Conservation (phyloP, 2,329 filamentous ascomycete species). For the Phoma sp. region DNA sequence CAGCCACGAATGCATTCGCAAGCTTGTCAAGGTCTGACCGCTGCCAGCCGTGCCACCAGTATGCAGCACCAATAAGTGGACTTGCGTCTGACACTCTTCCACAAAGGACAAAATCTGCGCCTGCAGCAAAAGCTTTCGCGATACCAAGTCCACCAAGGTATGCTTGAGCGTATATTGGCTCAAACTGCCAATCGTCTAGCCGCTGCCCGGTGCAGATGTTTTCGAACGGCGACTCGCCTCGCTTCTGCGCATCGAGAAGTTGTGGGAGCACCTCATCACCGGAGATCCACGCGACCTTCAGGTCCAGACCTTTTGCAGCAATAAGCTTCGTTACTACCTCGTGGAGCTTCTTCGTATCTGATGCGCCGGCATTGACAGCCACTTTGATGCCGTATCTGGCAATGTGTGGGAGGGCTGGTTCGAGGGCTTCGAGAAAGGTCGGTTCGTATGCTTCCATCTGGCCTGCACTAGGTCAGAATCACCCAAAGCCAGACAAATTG, state of each 20-base stretch:
- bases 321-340: slow-evolving; percentile 36
- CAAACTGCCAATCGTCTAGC: slow-evolving; percentile 46
- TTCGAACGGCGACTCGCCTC: slow-evolving; percentile 45
- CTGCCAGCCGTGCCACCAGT: slow-evolving; percentile 56
- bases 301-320: slow-evolving; percentile 26
- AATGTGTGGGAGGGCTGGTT: slow-evolving; percentile 48
- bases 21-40: slow-evolving; percentile 50
- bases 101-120: slow-evolving; percentile 55
- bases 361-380: slow-evolving; percentile 45
- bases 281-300: slow-evolving; percentile 51
- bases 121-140: slow-evolving; percentile 49
- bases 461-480: slow-evolving; percentile 17
- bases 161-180: slow-evolving; percentile 46
- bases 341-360: slow-evolving; percentile 39
- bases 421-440: slow-evolving; percentile 60
- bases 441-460: slow-evolving; percentile 57
- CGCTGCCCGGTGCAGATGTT: slow-evolving; percentile 51
- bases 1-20: slow-evolving; percentile 54
- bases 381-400: slow-evolving; percentile 44
- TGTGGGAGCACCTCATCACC: slow-evolving; percentile 53
- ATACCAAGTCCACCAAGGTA: slow-evolving; percentile 57
- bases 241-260: slow-evolving; percentile 45
- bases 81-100: slow-evolving; percentile 55
- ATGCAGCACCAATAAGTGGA: slow-evolving; percentile 54
- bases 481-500: background rate